phyloP scores from a whole-genome alignment of 768 basidiomycete species.

The Kwoniella dejecticola region DNA sequence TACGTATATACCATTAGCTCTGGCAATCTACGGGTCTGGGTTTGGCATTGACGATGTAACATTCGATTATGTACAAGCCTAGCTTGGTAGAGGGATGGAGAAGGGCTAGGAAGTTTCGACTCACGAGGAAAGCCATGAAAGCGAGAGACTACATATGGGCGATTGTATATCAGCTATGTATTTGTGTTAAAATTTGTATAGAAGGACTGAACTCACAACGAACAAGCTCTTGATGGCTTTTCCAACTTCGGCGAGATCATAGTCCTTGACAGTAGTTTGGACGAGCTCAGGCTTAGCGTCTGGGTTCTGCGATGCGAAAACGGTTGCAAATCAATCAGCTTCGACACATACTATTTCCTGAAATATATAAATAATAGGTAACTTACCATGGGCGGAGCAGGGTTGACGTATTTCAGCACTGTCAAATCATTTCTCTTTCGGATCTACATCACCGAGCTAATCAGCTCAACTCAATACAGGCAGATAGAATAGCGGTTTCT shows the following conservation, averaged over 20 bases:
- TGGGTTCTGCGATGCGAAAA: conserved; percentile 59
- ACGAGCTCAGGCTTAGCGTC: conserved; percentile 64
- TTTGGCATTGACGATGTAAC: too few relatives aligned
- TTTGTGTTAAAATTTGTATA: too few relatives aligned
- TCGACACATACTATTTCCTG: too few relatives aligned
- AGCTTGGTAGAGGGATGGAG: background rate
- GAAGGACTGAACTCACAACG: conserved; percentile 51
- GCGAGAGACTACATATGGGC: conserved; percentile 61
- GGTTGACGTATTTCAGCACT: conserved; percentile 92
- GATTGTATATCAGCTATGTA: conserved; percentile 54
- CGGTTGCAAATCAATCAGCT: too few relatives aligned
- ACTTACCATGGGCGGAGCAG: conserved; percentile 72
- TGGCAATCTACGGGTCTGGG: background rate
- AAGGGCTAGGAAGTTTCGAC: conserved; percentile 5
- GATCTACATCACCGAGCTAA: conserved; percentile 69
- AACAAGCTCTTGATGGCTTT: conserved; percentile 61
- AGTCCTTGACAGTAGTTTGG: conserved; percentile 90
- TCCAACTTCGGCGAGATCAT: conserved; percentile 83
- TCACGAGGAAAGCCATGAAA: conserved; percentile 79
- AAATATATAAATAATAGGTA: too few relatives aligned
- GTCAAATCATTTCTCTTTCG: conserved; percentile 94
- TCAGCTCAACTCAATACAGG: too few relatives aligned
- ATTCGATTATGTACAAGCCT: too few relatives aligned
- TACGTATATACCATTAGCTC: too few relatives aligned
- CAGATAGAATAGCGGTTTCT: too few relatives aligned